Evolutionary conservation across 495 filamentous ascomycete genomes (phyloP), one percentile per base, ranked within the genome.

Genomic region (Beverwykella pulmonaria): DNA sequence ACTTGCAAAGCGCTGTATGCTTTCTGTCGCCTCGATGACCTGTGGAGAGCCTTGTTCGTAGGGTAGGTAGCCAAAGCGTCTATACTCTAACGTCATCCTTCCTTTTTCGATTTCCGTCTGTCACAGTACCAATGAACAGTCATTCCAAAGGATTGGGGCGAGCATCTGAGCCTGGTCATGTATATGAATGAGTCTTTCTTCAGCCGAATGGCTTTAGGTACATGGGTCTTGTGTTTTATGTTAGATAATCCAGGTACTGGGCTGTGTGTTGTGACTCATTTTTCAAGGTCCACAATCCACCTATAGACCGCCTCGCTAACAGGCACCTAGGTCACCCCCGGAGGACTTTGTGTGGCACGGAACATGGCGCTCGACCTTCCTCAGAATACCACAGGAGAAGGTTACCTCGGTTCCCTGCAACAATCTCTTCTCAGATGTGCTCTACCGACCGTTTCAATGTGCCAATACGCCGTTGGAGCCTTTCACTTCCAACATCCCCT

Each of bases 381-480:
- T 97, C 23, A 80, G 82, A 32, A 76, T 91, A n/a, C 81, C 87
- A 0, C 57, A 75, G 17, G 81, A 82, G 14, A 66, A 75, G 36
- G 76, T 77, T 34, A 75, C 80, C 22, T 77, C 76, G 53, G 80
- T 95, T 53, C 80, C 86, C 52, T 96, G 93, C 73, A 84, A 83
- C 25, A 85, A 86, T 71, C 83, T 98, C n/a, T 98, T 88, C 77
- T 96, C 94, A 12, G 94, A 98, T 77, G 83, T 88, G 29, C 82
- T 98, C 14, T 90, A 97, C 76, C 90, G 93, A 15, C 94, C 94
- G 0, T 97, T 95, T 75, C 88, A 89, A 70, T 97, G 94, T 79
- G 88, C 92, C 25, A 84, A 97, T 65, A 87, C 90, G 26, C 75
- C 84, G 0, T 73, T 96, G 32, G 68, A 75, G 9, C 86, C 85